A percentile compares a stretch with the other conserved stretches of the same genome.
Conservation (phyloP, 2,329 filamentous ascomycete species). For the Fusarium papillatum region DNA sequence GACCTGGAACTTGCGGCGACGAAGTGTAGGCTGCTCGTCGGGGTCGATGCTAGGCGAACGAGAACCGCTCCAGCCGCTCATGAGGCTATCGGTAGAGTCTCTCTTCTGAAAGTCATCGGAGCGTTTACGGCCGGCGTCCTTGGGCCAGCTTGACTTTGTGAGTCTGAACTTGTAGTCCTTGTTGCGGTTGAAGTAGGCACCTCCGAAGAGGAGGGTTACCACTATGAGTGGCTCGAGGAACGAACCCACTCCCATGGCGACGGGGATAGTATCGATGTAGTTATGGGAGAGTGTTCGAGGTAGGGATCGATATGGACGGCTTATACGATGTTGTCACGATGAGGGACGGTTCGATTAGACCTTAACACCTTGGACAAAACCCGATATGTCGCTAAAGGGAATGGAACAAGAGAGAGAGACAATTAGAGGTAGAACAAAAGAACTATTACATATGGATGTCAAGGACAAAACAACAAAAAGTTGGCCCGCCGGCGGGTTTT, state of each 20-base stretch:
- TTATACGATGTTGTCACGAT: not conserved
- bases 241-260: constrained; percentile 54
- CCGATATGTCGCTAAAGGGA: not conserved
- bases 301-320: not conserved
- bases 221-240: constrained; percentile 58
- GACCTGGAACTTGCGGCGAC: constrained; percentile 51
- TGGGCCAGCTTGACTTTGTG: constrained; percentile 37
- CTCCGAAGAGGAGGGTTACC: constrained; percentile 58
- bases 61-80: constrained; percentile 41
- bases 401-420: not conserved
- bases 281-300: not conserved
- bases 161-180: constrained; percentile 50
- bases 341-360: not conserved
- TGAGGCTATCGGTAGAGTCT: constrained; percentile 42
- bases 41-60: constrained; percentile 45
- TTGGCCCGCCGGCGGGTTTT: constrained; percentile 23
- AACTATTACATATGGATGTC: not conserved
- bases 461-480: not conserved
- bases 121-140: constrained; percentile 42
- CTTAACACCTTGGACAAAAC: not conserved
- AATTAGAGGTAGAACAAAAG: not conserved
- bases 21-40: constrained; percentile 44
- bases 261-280: not conserved
- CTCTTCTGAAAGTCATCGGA: constrained; percentile 47
- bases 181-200: constrained; percentile 59